phyloP scores from a whole-genome alignment of 1,139 yeast genomes.

The Lodderomyces oxycetoniae region DNA sequence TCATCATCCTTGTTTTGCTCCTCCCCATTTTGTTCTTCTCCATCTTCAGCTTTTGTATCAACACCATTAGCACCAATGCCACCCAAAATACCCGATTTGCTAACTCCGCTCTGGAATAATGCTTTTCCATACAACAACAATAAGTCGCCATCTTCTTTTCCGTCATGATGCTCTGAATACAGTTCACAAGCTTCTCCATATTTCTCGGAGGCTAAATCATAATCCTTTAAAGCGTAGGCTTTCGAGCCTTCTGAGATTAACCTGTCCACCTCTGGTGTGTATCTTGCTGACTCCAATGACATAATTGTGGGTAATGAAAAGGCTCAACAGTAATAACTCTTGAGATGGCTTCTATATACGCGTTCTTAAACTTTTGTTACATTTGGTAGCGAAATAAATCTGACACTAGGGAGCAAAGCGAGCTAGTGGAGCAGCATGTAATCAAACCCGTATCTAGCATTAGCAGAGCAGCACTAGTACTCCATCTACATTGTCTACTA shows the following conservation, averaged over 20 bases:
- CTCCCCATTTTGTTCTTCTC: constrained; percentile 14
- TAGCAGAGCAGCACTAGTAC: too few species aligned
- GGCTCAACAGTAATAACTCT: too few species aligned
- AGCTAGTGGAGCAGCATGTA: too few species aligned
- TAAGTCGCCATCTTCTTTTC: constrained; percentile 65
- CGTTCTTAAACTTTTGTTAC: too few species aligned
- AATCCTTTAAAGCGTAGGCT: constrained; percentile 58
- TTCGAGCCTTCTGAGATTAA: constrained; percentile 57
- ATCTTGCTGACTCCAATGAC: constrained; percentile 3
- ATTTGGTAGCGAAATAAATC: too few species aligned
- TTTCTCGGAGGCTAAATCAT: constrained; percentile 62
- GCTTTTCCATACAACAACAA: constrained; percentile 77
- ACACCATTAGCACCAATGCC: constrained; percentile 31
- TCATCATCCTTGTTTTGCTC: constrained; percentile 18
- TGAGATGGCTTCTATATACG: too few species aligned
- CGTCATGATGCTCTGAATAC: constrained; percentile 40
- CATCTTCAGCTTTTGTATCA: constrained; percentile 19
- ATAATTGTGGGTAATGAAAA: too few species aligned
- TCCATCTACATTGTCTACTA: too few species aligned
- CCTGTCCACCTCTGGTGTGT: constrained; percentile 31
- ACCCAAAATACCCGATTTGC: constrained; percentile 78
- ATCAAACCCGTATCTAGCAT: too few species aligned
- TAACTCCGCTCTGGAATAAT: constrained; percentile 71
- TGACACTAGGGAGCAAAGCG: too few species aligned
- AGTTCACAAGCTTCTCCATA: constrained; percentile 74